Evolutionary conservation across 1,139 yeast genomes (phyloP).

Genomic region (Candida sojae): DNA sequence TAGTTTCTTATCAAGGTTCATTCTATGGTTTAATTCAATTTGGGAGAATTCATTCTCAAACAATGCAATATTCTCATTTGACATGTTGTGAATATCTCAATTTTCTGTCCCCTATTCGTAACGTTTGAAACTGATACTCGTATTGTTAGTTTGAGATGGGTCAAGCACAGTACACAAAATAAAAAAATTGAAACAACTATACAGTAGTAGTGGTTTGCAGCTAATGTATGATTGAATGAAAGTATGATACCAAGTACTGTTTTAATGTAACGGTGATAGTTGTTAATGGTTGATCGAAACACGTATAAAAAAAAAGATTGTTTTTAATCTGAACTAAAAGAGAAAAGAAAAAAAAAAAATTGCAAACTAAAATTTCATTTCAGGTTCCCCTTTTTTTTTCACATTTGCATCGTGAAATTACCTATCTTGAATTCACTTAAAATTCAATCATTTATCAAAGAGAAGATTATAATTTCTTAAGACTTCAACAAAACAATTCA

Average conservation of each 20-base stretch:
- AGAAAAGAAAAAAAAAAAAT: neutral
- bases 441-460: no score
- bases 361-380: neutral
- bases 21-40: slow-evolving; percentile 21
- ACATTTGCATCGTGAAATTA: neutral
- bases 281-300: neutral
- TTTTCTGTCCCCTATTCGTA: no score
- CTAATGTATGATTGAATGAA: no score
- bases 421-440: neutral
- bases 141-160: no score
- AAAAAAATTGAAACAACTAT: no score
- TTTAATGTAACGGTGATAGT: neutral
- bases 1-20: slow-evolving; percentile 5
- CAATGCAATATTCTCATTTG: slow-evolving; percentile 9
- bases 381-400: neutral
- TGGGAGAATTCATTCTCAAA: slow-evolving; percentile 32
- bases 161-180: no score
- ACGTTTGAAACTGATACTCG: no score
- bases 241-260: neutral
- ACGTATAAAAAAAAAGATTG: neutral
- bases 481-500: neutral
- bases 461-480: no score
- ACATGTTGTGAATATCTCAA: neutral
- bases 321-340: neutral
- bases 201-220: no score